Evolutionary conservation across 768 basidiomycete species (phyloP).

Genomic region (Leccinellum rugosiceps): DNA sequence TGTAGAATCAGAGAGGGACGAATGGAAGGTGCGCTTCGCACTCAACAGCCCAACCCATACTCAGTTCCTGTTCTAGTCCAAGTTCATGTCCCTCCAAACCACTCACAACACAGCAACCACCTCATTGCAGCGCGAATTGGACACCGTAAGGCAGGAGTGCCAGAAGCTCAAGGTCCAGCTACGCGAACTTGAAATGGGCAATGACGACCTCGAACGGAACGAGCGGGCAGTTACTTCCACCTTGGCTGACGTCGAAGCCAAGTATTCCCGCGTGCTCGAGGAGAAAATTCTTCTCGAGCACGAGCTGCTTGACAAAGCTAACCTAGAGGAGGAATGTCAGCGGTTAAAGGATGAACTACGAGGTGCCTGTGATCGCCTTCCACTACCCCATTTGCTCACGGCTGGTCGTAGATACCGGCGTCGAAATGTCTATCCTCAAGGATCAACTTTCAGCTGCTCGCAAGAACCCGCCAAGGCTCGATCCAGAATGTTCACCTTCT

Average conservation of each 20-base stretch:
- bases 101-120: slow-evolving; percentile 87
- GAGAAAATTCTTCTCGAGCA: slow-evolving; percentile 98
- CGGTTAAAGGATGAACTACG: slow-evolving; percentile 88
- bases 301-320: slow-evolving; percentile 88
- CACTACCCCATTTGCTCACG: slow-evolving; percentile 13
- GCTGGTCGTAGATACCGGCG: slow-evolving; percentile 64
- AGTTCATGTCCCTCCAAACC: slow-evolving; percentile 86
- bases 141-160: slow-evolving; percentile 72
- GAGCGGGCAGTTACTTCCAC: slow-evolving; percentile 85
- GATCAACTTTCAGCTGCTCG: slow-evolving; percentile 58
- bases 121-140: slow-evolving; percentile 89
- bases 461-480: slow-evolving; percentile 28
- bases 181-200: slow-evolving; percentile 93
- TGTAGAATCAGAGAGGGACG: slow-evolving; percentile 75
- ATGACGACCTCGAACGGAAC: slow-evolving; percentile 94
- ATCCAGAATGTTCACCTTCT: slow-evolving; percentile 26
- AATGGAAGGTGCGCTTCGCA: slow-evolving; percentile 77
- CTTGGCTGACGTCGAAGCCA: slow-evolving; percentile 80
- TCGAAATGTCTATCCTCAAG: slow-evolving; percentile 78
- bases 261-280: slow-evolving; percentile 87
- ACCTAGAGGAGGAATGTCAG: slow-evolving; percentile 86
- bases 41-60: neutral
- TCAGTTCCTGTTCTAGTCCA: slow-evolving; percentile 43
- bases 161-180: slow-evolving; percentile 70
- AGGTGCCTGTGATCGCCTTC: slow-evolving; percentile 55